phyloP scores from a whole-genome alignment of 306 rosid genomes.

The Begonia fuchsioides region DNA sequence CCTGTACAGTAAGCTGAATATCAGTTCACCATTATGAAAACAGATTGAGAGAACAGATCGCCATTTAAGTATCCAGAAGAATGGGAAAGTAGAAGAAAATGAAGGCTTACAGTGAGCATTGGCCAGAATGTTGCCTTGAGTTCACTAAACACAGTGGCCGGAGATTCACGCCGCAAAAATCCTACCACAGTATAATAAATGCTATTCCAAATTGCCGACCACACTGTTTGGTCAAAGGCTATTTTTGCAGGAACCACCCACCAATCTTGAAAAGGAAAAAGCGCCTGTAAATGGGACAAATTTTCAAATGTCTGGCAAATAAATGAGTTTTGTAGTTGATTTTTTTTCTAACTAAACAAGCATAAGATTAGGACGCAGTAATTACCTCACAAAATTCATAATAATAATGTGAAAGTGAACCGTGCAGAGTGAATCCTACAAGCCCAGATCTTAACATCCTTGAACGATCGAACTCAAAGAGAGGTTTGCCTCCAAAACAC shows the following conservation, averaged over 20 bases:
- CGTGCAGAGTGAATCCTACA: slow-evolving; percentile 92
- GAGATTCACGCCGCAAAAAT: slow-evolving; percentile 68
- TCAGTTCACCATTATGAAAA: no score
- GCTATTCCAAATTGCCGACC: slow-evolving; percentile 97
- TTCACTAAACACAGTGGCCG: slow-evolving; percentile 52
- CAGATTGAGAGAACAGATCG: no score
- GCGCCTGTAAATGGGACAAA: slow-evolving; percentile 32
- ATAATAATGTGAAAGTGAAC: slow-evolving; percentile 91
- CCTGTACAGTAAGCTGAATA: slow-evolving; percentile 27
- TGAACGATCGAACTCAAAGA: slow-evolving; percentile 78
- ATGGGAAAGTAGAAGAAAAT: neutral
- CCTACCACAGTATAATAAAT: slow-evolving; percentile 63
- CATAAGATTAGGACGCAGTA: slow-evolving; percentile 1
- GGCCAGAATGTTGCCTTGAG: slow-evolving; percentile 72
- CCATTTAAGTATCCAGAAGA: neutral
- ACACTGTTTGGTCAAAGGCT: slow-evolving; percentile 71
- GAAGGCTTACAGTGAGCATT: slow-evolving; percentile 71
- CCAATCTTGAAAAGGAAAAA: slow-evolving; percentile 90
- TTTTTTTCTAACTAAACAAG: neutral
- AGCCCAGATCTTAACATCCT: slow-evolving; percentile 90
- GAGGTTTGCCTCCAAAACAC: slow-evolving; percentile 95
- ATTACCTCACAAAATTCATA: slow-evolving; percentile 85
- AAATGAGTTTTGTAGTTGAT: neutral
- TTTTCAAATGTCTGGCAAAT: neutral
- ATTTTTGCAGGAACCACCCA: slow-evolving; percentile 97